Evolutionary conservation across 2,329 filamentous ascomycete genomes (phyloP), one percentile per base, ranked within the genome.

Genomic region (Stachybotrys echinatus): DNA sequence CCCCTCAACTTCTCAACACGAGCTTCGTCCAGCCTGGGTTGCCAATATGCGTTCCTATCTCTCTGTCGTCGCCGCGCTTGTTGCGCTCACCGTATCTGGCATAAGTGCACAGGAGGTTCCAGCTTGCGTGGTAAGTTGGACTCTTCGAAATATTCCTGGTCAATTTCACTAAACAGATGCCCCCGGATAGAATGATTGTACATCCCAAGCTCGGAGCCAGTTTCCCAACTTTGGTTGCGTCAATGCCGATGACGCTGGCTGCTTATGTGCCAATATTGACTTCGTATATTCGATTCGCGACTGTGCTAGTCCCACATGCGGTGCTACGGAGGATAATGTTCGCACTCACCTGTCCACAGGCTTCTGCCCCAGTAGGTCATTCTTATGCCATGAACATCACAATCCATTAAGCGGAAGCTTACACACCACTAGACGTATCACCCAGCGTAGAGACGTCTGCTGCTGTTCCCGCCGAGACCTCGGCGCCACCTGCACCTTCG

Each of bases 201-300:
- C 53, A 21, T 52, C 54, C 23, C 40, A 57, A 21, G 42, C 56
- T 6, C 57, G 57, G 47, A 48, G 42, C 40, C 42, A 58, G 3
- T 62, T 61, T 49, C 23, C 51, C 17, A 55, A 56, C 18, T 58
- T 57, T 42, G 42, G 47, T 10, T 70, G 67, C 39, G 37, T 43
- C n/a, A 61, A 54, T 51, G 63, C 63, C 31, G 55, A 58, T 40
- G 58, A 67, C 23, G 58, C 59, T 19, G 56, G 61, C 17, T 77
- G 75, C 52, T 62, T 77, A 17, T 77, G 75, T 54, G 56, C 52
- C 23, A 66, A 66, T 12, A 48, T 60, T 1, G 58, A 58, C 19
- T 72, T 71, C 48, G 44, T 58, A 23, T 58, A 58, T 49, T 70
- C 68, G n/a, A 63, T 75, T 44, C 58, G 61, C 20, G 72, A 75